A percentile compares a stretch with the other conserved stretches of the same genome.
phyloP scores from a whole-genome alignment of 2,329 filamentous ascomycete genomes.

The Neopestalotiopsis clavispora region DNA sequence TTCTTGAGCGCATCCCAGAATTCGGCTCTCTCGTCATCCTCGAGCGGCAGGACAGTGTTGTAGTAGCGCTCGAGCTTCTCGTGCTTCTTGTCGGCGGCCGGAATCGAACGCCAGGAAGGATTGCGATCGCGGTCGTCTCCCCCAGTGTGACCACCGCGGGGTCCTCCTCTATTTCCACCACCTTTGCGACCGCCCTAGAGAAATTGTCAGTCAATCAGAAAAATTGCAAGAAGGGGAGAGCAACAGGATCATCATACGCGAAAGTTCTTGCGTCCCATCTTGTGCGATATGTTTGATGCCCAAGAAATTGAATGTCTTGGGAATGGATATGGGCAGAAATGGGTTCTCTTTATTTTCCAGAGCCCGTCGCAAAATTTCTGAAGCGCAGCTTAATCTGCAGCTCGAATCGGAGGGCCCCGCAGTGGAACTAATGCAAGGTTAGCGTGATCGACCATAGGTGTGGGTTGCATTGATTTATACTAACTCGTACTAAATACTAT shows the following conservation, averaged over 20 bases:
- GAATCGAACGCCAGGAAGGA: conserved; percentile 48
- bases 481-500: neutral
- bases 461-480: neutral
- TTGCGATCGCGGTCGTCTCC: conserved; percentile 49
- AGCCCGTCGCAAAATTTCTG: conserved; percentile 11
- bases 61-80: conserved; percentile 88
- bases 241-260: conserved; percentile 27
- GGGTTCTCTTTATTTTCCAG: neutral
- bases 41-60: conserved; percentile 74
- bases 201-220: neutral
- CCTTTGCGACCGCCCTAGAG: conserved; percentile 36
- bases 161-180: conserved; percentile 29
- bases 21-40: conserved; percentile 75
- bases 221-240: neutral
- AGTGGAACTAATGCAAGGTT: neutral
- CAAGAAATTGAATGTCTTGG: conserved; percentile 1
- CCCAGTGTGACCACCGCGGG: conserved; percentile 40
- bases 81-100: conserved; percentile 77
- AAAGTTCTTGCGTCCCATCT: conserved; percentile 35
- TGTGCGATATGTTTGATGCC: neutral
- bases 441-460: neutral
- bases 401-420: conserved; percentile 7
- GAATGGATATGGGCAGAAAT: neutral
- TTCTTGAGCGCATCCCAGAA: conserved; percentile 86
- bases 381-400: neutral